These are phyloP conservation scores for Sphagnum tenellum DNA, from an alignment of 225 moss, liverwort and hornwort species.

Conservation along the genomic window DNA sequence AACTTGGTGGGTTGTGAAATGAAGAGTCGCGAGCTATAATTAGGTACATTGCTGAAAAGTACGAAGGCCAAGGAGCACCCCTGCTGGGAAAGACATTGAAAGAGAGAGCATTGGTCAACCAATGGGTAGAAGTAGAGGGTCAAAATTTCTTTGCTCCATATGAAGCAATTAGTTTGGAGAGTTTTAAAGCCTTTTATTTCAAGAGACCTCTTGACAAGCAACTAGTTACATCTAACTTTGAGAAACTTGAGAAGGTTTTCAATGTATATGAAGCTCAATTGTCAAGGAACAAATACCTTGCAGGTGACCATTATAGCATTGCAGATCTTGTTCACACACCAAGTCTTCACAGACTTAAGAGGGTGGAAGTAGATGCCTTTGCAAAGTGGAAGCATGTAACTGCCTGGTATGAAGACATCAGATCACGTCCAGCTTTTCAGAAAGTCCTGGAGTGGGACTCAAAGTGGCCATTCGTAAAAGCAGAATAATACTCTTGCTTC, in stretches of 20 bases:
- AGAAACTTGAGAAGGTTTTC: constrained; percentile 44
- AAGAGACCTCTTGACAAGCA: constrained; percentile 27
- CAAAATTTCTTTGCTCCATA: constrained; percentile 45
- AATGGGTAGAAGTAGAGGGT: constrained; percentile 69
- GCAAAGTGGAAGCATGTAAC: constrained; percentile 10
- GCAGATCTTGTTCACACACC: constrained; percentile 50
- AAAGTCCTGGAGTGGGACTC: constrained; percentile 18
- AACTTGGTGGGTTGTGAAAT: not conserved
- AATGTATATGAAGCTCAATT: constrained; percentile 56
- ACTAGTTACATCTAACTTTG: constrained; percentile 12
- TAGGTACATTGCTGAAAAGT: constrained; percentile 58
- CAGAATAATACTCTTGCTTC: too few species aligned
- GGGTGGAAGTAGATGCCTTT: constrained; percentile 11
- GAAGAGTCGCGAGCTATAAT: constrained; percentile 77
- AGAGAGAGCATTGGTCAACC: constrained; percentile 55
- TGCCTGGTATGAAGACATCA: constrained; percentile 15
- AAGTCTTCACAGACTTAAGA: constrained; percentile 8
- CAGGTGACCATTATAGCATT: constrained; percentile 34
- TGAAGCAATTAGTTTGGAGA: constrained; percentile 31
- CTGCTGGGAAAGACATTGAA: constrained; percentile 53
- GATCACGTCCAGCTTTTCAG: constrained; percentile 15
- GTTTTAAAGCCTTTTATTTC: constrained; percentile 21
- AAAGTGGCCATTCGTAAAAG: constrained; percentile 1
- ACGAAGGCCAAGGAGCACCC: constrained; percentile 38
- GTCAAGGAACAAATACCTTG: constrained; percentile 35